Conservation (phyloP, 148 eudicot species). For the Cornus suecica region DNA sequence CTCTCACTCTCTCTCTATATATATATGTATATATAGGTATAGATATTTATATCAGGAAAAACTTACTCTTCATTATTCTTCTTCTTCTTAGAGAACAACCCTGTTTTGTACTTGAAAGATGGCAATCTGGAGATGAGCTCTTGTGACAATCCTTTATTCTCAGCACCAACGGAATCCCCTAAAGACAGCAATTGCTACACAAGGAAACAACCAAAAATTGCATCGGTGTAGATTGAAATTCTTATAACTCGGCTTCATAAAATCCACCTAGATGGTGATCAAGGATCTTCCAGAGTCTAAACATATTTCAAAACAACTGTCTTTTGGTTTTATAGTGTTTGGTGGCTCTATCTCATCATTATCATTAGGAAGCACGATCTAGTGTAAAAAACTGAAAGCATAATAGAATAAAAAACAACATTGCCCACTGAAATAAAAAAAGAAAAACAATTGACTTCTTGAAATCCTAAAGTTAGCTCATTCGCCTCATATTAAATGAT, state of each 20-base stretch:
- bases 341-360: not conserved
- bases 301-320: not conserved
- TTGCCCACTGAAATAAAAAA: too few relatives aligned
- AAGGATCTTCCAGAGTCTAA: not conserved
- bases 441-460: too few relatives aligned
- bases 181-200: slow-evolving; percentile 34
- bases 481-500: not conserved
- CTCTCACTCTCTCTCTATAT: not conserved
- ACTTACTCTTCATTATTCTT: slow-evolving; percentile 51
- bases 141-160: slow-evolving; percentile 67
- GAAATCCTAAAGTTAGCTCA: not conserved
- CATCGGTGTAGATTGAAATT: slow-evolving; percentile 5
- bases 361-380: not conserved
- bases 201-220: slow-evolving; percentile 6
- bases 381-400: not conserved
- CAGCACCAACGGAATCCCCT: slow-evolving; percentile 65
- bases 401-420: too few relatives aligned
- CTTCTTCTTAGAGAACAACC: slow-evolving; percentile 51
- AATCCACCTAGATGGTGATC: not conserved
- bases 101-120: slow-evolving; percentile 48
- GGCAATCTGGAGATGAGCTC: slow-evolving; percentile 64
- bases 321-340: not conserved
- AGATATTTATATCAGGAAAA: slow-evolving; percentile 9
- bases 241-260: not conserved
- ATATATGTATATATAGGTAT: too few relatives aligned